Percentiles rank a stretch among this genome's conserved stretches.
Evolutionary conservation across 108 stramenopile genomes (phyloP).

Genomic region (Cyclotella baltica): DNA sequence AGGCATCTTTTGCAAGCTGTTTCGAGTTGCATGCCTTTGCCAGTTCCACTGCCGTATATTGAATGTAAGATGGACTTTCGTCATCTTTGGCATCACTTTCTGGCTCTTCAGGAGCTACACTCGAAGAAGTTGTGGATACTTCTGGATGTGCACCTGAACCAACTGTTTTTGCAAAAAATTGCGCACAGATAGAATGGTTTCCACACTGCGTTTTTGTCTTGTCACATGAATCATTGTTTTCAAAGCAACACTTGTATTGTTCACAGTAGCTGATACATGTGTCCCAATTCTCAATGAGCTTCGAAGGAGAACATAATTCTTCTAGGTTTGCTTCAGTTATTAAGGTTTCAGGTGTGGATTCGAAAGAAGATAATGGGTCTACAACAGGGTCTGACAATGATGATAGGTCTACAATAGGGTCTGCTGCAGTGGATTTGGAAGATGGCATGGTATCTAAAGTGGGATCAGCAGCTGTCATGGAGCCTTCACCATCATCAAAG

Average conservation of each 20-base stretch:
- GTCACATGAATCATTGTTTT: neutral
- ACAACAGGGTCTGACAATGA: neutral
- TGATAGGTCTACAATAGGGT: no score
- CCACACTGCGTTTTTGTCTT: slow-evolving; percentile 6
- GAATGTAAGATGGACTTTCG: neutral
- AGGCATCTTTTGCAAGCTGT: slow-evolving; percentile 26
- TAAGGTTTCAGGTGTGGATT: no score
- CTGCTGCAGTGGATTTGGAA: no score
- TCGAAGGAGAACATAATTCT: slow-evolving; percentile 6
- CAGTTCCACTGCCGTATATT: slow-evolving; percentile 19
- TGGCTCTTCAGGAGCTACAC: neutral
- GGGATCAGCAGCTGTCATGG: neutral
- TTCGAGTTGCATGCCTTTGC: slow-evolving; percentile 37
- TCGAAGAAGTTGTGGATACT: neutral
- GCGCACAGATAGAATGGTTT: slow-evolving; percentile 18
- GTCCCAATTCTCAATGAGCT: slow-evolving; percentile 15
- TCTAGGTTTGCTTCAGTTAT: neutral
- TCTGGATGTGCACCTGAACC: neutral
- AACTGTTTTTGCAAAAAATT: slow-evolving; percentile 15
- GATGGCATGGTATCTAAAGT: neutral
- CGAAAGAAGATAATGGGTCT: no score
- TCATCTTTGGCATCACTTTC: neutral
- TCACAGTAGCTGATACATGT: slow-evolving; percentile 15
- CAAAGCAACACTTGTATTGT: slow-evolving; percentile 33
- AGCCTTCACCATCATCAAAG: neutral